These are phyloP conservation scores for Dryadomyces quercus-mongolicae DNA, from an alignment of 2,329 filamentous ascomycete genomes.

Conservation along the genomic window DNA sequence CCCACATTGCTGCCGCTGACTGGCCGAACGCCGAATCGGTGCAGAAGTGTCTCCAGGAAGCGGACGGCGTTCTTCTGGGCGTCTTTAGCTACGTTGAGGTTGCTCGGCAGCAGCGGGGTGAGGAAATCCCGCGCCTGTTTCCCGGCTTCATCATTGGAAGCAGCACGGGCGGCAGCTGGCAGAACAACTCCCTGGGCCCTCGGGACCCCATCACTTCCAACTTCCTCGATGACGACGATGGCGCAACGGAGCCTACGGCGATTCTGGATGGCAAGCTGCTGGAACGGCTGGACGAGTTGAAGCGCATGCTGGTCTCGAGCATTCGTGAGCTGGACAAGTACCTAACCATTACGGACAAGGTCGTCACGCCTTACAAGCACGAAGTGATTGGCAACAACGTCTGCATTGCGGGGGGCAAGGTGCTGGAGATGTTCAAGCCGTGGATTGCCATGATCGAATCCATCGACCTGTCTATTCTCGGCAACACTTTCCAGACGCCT, in stretches of 20 bases:
- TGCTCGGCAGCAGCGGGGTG: slow-evolving; percentile 81
- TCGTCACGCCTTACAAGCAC: slow-evolving; percentile 68
- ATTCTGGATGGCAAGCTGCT: slow-evolving; percentile 66
- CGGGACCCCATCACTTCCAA: slow-evolving; percentile 67
- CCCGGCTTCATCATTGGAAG: slow-evolving; percentile 89
- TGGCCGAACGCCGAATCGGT: slow-evolving; percentile 91
- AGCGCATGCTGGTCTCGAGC: slow-evolving; percentile 72
- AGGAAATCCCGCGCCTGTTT: slow-evolving; percentile 83
- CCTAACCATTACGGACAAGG: slow-evolving; percentile 64
- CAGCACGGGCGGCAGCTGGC: slow-evolving; percentile 77
- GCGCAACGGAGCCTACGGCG: slow-evolving; percentile 56
- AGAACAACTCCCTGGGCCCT: slow-evolving; percentile 52
- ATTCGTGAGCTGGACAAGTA: slow-evolving; percentile 82
- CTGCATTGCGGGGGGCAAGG: slow-evolving; percentile 64
- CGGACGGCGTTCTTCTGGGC: slow-evolving; percentile 87
- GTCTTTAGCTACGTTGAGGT: slow-evolving; percentile 96
- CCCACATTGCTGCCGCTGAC: slow-evolving; percentile 92
- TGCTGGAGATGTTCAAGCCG: slow-evolving; percentile 78
- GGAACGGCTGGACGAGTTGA: slow-evolving; percentile 74
- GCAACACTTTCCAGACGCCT: slow-evolving; percentile 68
- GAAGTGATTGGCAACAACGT: slow-evolving; percentile 71
- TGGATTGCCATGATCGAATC: slow-evolving; percentile 89
- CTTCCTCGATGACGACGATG: slow-evolving; percentile 75
- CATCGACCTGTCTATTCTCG: slow-evolving; percentile 72
- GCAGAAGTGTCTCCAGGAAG: slow-evolving; percentile 90